Evolutionary conservation across 495 filamentous ascomycete genomes (phyloP).

Genomic region (Aspergillus indologenus): DNA sequence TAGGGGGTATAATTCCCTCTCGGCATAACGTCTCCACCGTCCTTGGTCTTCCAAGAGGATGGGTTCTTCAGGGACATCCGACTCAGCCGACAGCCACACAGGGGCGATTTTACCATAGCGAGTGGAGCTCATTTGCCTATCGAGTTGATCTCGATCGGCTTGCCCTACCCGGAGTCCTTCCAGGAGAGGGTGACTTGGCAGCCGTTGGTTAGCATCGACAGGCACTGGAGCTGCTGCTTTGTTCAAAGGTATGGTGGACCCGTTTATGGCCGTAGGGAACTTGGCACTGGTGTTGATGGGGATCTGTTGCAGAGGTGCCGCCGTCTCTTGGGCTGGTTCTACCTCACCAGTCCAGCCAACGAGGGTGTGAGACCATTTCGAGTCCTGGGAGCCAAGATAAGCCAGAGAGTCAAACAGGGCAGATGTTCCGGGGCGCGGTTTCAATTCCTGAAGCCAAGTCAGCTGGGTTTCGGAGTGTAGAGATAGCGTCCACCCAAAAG

Average conservation of each 20-base stretch:
- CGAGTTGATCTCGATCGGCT: slow-evolving; percentile 64
- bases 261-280: slow-evolving; percentile 20
- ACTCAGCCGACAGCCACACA: slow-evolving; percentile 78
- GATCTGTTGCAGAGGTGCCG: slow-evolving; percentile 33
- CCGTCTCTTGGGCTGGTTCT: slow-evolving; percentile 45
- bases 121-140: slow-evolving; percentile 63
- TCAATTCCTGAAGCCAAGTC: slow-evolving; percentile 54
- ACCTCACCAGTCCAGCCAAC: slow-evolving; percentile 95
- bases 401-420: slow-evolving; percentile 86
- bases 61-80: slow-evolving; percentile 59
- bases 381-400: slow-evolving; percentile 71
- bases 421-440: slow-evolving; percentile 75
- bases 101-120: slow-evolving; percentile 70
- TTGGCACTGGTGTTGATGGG: slow-evolving; percentile 28
- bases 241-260: slow-evolving; percentile 35
- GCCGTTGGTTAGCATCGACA: slow-evolving; percentile 53
- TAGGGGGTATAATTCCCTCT: slow-evolving; percentile 82
- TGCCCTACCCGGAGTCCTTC: slow-evolving; percentile 64
- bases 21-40: slow-evolving; percentile 82
- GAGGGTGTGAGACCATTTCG: slow-evolving; percentile 79
- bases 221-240: slow-evolving; percentile 71
- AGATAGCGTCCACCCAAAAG: neutral
- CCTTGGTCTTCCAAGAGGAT: slow-evolving; percentile 71
- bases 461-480: slow-evolving; percentile 9
- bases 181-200: slow-evolving; percentile 51